phyloP scores from a whole-genome alignment of 2,329 filamentous ascomycete genomes.

The Penicillium polonicum region DNA sequence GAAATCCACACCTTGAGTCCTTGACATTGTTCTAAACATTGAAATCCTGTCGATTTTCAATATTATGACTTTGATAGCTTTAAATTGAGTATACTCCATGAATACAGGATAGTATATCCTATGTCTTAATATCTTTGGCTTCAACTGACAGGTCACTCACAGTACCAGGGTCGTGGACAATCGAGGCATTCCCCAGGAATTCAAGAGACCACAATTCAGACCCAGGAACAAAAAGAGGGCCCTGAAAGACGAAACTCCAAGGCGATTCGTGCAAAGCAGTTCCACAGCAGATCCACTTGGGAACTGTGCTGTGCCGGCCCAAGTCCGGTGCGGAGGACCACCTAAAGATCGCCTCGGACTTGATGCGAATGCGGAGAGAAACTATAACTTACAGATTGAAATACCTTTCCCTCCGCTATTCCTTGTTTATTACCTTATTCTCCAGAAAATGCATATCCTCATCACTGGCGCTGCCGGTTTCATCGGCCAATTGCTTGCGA shows the following conservation, averaged over 20 bases:
- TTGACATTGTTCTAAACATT: not conserved
- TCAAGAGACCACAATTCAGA: not conserved
- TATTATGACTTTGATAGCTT: not conserved
- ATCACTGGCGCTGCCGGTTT: constrained; percentile 66
- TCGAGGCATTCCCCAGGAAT: not conserved
- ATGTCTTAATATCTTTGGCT: not conserved
- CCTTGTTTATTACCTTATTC: not conserved
- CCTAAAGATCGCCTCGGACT: constrained; percentile 31
- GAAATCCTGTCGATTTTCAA: not conserved
- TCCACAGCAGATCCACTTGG: constrained; percentile 15
- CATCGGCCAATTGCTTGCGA: constrained; percentile 61
- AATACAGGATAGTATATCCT: not conserved
- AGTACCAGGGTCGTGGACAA: not conserved
- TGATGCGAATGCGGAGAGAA: constrained; percentile 38
- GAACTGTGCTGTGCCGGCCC: constrained; percentile 10
- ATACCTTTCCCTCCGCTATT: not conserved
- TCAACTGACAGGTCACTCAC: not conserved
- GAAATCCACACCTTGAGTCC: not conserved
- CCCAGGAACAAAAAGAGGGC: not conserved
- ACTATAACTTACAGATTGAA: constrained; percentile 9
- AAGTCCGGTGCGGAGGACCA: constrained; percentile 36
- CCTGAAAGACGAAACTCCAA: not conserved
- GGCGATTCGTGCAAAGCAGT: constrained; percentile 7
- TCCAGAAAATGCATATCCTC: constrained; percentile 50
- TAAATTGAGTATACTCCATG: not conserved